phyloP scores from a whole-genome alignment of 179 eudicot genomes.

The Actinidia polygama region DNA sequence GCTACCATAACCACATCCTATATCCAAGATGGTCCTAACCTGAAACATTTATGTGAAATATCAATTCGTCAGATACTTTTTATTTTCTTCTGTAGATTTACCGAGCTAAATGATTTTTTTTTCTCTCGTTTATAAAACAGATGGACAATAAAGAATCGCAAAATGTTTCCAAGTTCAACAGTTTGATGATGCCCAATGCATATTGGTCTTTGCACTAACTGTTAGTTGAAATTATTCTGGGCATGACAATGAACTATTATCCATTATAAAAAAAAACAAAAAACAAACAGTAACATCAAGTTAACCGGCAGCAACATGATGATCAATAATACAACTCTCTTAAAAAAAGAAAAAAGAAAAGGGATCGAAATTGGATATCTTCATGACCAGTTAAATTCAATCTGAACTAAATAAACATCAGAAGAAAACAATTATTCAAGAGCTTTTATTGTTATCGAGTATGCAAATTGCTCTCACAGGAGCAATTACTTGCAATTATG shows the following conservation, averaged over 20 bases:
- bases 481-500: not conserved
- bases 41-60: constrained; percentile 34
- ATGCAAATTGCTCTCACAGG: not conserved
- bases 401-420: not conserved
- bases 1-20: constrained; percentile 99
- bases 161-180: not conserved
- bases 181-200: not conserved
- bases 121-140: not conserved
- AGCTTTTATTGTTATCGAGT: not conserved
- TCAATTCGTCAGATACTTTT: not conserved
- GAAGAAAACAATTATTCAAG: not conserved
- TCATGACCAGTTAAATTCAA: not conserved
- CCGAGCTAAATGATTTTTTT: not conserved
- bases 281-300: not conserved
- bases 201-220: not conserved
- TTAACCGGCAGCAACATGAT: not conserved
- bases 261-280: not conserved
- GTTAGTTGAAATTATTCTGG: not conserved
- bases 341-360: not conserved
- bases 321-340: not conserved
- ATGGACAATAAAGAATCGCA: too few relatives aligned
- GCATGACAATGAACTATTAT: not conserved
- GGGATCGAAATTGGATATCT: not conserved
- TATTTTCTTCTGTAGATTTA: not conserved
- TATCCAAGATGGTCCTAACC: constrained; percentile 90